phyloP scores from a whole-genome alignment of 306 rosid genomes.

The Cicer chorassanicum region DNA sequence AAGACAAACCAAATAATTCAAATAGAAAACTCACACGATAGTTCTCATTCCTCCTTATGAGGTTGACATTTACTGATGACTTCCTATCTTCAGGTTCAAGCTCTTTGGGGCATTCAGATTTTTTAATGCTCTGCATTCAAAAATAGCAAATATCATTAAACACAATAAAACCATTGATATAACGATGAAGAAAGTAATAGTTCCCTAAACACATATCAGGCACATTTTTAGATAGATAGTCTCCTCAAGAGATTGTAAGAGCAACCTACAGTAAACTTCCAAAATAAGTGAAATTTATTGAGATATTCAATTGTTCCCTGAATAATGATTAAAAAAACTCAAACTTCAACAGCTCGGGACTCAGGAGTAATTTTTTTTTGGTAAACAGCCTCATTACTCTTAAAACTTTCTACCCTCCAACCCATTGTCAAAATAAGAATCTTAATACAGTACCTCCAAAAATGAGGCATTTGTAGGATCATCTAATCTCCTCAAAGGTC shows the following conservation, averaged over 20 bases:
- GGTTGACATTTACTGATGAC: constrained; percentile 83
- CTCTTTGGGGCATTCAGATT: constrained; percentile 95
- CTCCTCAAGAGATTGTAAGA: neutral
- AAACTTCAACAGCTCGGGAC: constrained; percentile 20
- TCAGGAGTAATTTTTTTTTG: neutral
- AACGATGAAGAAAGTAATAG: constrained; percentile 20
- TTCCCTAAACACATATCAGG: constrained; percentile 27
- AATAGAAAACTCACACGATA: constrained; percentile 72
- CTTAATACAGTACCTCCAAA: constrained; percentile 67
- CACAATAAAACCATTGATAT: constrained; percentile 1
- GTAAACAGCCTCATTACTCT: constrained; percentile 13
- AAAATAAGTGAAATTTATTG: constrained; percentile 11
- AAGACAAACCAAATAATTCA: constrained; percentile 29
- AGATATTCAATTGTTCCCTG: constrained; percentile 26
- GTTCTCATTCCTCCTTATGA: constrained; percentile 82
- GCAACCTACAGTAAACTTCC: constrained; percentile 17
- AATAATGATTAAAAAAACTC: constrained; percentile 14
- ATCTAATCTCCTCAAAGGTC: constrained; percentile 93
- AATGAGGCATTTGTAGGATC: constrained; percentile 94
- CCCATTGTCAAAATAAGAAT: constrained; percentile 10
- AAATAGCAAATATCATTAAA: constrained; percentile 34
- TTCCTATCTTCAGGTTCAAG: constrained; percentile 86
- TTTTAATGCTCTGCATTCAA: constrained; percentile 80
- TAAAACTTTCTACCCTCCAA: constrained; percentile 26
- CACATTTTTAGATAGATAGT: constrained; percentile 16